Evolutionary conservation across 495 filamentous ascomycete genomes (phyloP), one percentile per base, ranked within the genome.

Genomic region (Xylaria palmicola): DNA sequence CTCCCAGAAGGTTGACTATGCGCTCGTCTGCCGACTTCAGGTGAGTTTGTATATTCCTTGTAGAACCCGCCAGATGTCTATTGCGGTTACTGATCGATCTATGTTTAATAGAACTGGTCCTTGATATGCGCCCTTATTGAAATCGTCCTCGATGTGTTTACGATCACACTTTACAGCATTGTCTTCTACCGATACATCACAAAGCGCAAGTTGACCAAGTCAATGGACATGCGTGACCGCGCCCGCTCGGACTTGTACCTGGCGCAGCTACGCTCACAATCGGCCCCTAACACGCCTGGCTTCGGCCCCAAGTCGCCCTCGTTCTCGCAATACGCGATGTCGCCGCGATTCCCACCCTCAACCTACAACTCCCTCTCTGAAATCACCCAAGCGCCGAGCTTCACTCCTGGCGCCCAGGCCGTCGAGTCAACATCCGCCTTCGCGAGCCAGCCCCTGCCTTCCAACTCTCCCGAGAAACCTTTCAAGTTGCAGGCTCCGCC

Each of bases 51-150:
- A 15, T 13, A 36, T 13, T 30, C 29, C 24, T 29, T 30, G 4
- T 39, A 2, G 50, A 26, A 29, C 12, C 12, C 7, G n/a, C 2
- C 2, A 39, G 6, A 29, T 20, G 20, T 19, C 9, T 40, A 32
- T 26, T 19, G 6, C 19, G 20, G 29, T n/a, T 37, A 20, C 79
- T 64, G 20, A 60, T 40, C n/a, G n/a, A 13, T 7, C 29, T 49
- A n/a, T 4, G 5, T 50, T 15, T 34, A 54, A 36, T 68, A 97
- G 89, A 90, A 96, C 76, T 99, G 94, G 94, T 85, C 89, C 19
- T 85, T 99, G 49, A 88, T 99, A 66, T 99, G 94, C 81, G 90
- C 90, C 70, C 89, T 99, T 70, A 98, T 99, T 76, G 94, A 99
- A 78, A 83, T 99, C 63, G 89, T 95, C 56, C 83, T 99, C 64